Conservation (phyloP, 176 grass and related monocot genomes). For the Panicum miliaceum region DNA sequence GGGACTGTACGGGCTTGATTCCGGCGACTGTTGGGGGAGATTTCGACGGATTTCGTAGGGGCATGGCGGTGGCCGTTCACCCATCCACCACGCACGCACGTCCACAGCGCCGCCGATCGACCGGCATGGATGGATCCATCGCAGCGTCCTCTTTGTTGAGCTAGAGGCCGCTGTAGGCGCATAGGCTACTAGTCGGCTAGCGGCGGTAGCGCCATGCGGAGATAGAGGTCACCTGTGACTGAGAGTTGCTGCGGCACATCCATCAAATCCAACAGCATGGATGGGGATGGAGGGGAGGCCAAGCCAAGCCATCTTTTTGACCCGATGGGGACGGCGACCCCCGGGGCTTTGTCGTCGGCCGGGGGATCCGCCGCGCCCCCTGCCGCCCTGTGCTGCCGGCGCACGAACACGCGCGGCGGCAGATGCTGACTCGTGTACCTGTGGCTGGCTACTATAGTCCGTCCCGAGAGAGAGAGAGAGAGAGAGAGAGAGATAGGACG, state of each 20-base stretch:
- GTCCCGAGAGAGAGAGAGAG: background rate
- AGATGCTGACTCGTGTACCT: background rate
- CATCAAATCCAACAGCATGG: conserved; percentile 5
- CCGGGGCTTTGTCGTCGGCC: background rate
- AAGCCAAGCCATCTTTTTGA: background rate
- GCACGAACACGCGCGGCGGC: background rate
- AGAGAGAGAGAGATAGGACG: background rate
- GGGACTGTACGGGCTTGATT: conserved; percentile 15
- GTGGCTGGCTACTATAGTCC: too few relatives aligned
- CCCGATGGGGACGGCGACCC: conserved; percentile 9
- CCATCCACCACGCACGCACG: too few relatives aligned
- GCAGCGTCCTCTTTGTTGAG: background rate
- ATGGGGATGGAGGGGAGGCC: background rate
- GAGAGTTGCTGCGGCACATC: conserved; percentile 7
- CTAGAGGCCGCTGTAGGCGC: background rate
- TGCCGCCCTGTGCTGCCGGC: background rate
- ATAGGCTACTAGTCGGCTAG: background rate
- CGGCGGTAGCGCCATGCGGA: background rate
- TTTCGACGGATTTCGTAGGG: conserved; percentile 43
- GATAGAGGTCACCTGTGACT: background rate
- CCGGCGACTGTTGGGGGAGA: conserved; percentile 21
- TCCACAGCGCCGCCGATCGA: background rate
- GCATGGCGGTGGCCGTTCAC: conserved; percentile 28
- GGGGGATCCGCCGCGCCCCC: background rate
- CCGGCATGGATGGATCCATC: background rate